Conservation (phyloP, 2,329 filamentous ascomycete genomes). For the Neofusicoccum kwambonambiense region DNA sequence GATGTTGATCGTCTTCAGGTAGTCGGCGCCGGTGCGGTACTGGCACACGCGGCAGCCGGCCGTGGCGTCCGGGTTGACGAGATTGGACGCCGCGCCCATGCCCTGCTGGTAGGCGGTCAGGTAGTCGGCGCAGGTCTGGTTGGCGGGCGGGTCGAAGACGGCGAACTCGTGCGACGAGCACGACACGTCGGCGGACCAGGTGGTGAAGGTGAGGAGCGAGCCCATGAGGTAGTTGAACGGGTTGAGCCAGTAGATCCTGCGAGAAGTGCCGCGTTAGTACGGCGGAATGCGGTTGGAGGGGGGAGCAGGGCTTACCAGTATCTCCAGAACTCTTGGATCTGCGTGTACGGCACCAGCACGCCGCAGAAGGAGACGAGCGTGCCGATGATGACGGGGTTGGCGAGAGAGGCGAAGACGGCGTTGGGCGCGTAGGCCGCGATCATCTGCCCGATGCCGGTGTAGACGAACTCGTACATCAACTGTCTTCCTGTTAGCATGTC, state of each 20-base stretch:
- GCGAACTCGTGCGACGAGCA: slow-evolving; percentile 39
- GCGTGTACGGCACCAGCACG: slow-evolving; percentile 34
- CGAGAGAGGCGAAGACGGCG: slow-evolving; percentile 46
- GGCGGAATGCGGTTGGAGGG: too few species aligned
- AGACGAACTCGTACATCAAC: slow-evolving; percentile 60
- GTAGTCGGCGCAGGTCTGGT: slow-evolving; percentile 59
- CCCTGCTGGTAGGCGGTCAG: slow-evolving; percentile 52
- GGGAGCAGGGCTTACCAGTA: slow-evolving; percentile 31
- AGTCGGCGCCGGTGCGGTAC: slow-evolving; percentile 59
- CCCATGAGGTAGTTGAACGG: slow-evolving; percentile 47
- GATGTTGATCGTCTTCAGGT: slow-evolving; percentile 59
- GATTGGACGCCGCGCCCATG: slow-evolving; percentile 48
- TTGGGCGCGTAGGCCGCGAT: slow-evolving; percentile 47
- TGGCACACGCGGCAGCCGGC: slow-evolving; percentile 60
- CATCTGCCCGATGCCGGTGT: slow-evolving; percentile 53
- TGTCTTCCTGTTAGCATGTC: slow-evolving; percentile 29
- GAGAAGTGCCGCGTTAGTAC: too few species aligned
- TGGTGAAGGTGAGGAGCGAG: slow-evolving; percentile 39
- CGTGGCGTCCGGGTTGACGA: slow-evolving; percentile 61
- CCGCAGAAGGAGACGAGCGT: slow-evolving; percentile 34
- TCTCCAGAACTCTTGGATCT: slow-evolving; percentile 35
- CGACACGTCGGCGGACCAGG: slow-evolving; percentile 42
- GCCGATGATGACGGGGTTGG: slow-evolving; percentile 39
- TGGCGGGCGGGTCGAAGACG: slow-evolving; percentile 49
- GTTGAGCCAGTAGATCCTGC: slow-evolving; percentile 37